A percentile compares a stretch with the other conserved stretches of the same genome.
Conservation (phyloP, 306 rosid genomes). For the Purshia tridentata region DNA sequence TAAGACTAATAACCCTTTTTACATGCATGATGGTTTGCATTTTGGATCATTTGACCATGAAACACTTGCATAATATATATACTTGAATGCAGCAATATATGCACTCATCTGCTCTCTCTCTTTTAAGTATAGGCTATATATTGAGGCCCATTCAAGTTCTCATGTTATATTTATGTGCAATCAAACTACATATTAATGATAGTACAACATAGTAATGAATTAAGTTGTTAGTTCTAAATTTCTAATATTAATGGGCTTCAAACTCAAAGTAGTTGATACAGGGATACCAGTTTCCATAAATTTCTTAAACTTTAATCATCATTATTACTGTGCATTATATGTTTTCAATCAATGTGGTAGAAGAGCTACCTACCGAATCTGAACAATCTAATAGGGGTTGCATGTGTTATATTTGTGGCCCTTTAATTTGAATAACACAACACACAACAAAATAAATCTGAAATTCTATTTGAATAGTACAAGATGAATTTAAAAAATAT, state of each 20-base stretch:
- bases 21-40: too few relatives aligned
- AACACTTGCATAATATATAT: background rate
- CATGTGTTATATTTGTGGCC: background rate
- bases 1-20: too few relatives aligned
- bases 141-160: slow-evolving; percentile 7
- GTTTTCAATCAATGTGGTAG: background rate
- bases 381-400: background rate
- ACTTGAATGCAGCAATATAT: background rate
- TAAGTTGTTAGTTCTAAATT: background rate
- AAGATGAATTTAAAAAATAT: too few relatives aligned
- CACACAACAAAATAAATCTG: too few relatives aligned
- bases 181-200: background rate
- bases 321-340: too few relatives aligned
- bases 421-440: too few relatives aligned
- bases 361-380: background rate
- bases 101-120: background rate
- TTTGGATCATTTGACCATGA: too few relatives aligned
- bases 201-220: background rate
- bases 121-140: background rate
- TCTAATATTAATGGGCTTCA: background rate
- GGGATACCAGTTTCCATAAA: too few relatives aligned
- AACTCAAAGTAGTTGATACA: too few relatives aligned
- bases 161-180: background rate
- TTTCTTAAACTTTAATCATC: too few relatives aligned
- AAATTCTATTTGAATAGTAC: too few relatives aligned